phyloP scores from a whole-genome alignment of 148 eudicot genomes.

The Nepenthes gracilis region DNA sequence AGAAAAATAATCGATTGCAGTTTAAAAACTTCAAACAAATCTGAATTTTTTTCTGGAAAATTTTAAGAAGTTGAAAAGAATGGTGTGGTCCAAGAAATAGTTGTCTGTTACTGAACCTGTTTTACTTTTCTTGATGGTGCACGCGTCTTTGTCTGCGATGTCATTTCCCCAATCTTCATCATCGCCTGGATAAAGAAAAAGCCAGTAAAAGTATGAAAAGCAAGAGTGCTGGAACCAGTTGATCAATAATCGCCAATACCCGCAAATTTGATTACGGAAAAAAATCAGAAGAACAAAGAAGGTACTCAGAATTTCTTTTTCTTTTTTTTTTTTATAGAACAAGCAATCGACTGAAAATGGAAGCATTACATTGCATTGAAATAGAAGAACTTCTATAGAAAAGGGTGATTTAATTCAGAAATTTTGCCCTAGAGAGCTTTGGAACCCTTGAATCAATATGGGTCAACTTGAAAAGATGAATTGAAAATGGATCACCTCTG shows the following conservation, averaged over 20 bases:
- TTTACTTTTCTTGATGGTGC: constrained; percentile 70
- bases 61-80: constrained; percentile 6
- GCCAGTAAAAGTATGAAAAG: constrained; percentile 9
- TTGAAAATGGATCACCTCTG: constrained; percentile 32
- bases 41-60: background rate
- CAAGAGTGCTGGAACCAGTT: no score
- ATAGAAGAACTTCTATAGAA: constrained; percentile 20
- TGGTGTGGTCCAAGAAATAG: constrained; percentile 47
- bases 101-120: constrained; percentile 56
- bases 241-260: no score
- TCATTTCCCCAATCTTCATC: constrained; percentile 74
- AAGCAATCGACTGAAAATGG: constrained; percentile 11
- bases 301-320: constrained; percentile 1
- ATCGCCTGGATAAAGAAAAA: constrained; percentile 12
- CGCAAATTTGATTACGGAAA: no score
- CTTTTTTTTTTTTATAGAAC: constrained; percentile 3
- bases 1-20: constrained; percentile 3
- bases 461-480: background rate
- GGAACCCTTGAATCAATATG: background rate
- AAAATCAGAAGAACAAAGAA: no score
- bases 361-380: constrained; percentile 11
- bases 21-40: constrained; percentile 1
- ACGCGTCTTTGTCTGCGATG: constrained; percentile 50
- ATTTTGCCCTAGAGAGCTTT: background rate
- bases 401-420: constrained; percentile 25